These are phyloP conservation scores for Russula dissimulans DNA, from an alignment of 768 basidiomycete genomes.

Conservation along the genomic window DNA sequence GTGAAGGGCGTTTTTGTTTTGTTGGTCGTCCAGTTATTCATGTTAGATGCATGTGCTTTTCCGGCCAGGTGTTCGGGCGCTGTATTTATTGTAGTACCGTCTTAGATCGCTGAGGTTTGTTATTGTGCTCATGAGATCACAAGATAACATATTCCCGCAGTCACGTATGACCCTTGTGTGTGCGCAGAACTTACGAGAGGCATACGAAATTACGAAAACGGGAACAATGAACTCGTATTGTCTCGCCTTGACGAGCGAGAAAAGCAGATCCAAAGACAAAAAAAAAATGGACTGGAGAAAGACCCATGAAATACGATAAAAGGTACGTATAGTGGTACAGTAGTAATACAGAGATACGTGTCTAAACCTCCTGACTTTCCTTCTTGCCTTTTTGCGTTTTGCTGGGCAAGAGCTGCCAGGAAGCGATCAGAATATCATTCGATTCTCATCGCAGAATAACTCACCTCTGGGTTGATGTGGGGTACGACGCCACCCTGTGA, in stretches of 20 bases:
- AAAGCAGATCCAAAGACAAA: neutral
- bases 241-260: too few relatives aligned
- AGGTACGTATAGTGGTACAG: conserved; percentile 10
- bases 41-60: neutral
- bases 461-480: conserved; percentile 45
- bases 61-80: neutral
- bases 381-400: conserved; percentile 49
- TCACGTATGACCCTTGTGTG: too few relatives aligned
- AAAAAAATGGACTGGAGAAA: neutral
- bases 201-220: neutral
- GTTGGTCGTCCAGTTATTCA: too few relatives aligned
- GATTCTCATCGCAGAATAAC: neutral
- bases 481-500: conserved; percentile 93
- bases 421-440: neutral
- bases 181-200: too few relatives aligned
- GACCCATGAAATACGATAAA: conserved; percentile 1
- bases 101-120: too few relatives aligned
- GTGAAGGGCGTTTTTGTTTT: neutral
- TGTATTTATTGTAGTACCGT: neutral
- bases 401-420: conserved; percentile 31
- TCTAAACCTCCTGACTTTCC: conserved; percentile 39
- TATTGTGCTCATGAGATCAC: too few relatives aligned
- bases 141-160: too few relatives aligned
- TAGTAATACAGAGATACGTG: conserved; percentile 10
- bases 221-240: neutral